A percentile compares a stretch with the other conserved stretches of the same genome.
Conservation (phyloP, 768 basidiomycete species). For the Mrakia hoshinonis region DNA sequence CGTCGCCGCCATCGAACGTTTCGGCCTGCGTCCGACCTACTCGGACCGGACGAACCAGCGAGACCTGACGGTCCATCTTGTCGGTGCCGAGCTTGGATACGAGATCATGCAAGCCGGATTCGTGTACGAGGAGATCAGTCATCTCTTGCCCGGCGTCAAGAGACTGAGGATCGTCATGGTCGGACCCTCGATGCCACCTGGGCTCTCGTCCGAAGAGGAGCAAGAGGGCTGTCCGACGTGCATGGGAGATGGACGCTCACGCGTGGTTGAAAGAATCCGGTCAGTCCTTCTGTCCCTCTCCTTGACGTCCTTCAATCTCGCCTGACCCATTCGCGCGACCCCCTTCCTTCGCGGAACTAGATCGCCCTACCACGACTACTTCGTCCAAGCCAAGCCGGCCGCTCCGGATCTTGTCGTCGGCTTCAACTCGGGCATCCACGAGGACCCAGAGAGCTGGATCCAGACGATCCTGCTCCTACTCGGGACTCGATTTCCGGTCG, state of each 20-base stretch:
- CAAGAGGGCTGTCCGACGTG: background rate
- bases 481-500: background rate
- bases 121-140: background rate
- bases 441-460: background rate
- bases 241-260: no score
- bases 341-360: background rate
- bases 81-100: background rate
- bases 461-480: background rate
- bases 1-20: no score
- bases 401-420: background rate
- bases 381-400: background rate
- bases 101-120: background rate
- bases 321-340: background rate
- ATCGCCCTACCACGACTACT: background rate
- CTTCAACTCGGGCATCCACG: conserved; percentile 6
- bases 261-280: no score
- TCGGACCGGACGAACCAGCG: no score
- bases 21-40: no score
- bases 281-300: background rate
- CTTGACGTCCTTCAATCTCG: background rate
- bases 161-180: background rate
- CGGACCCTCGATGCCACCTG: background rate
- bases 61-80: no score
- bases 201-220: no score
- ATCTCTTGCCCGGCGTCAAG: background rate